These are phyloP conservation scores for Suillus ampliporus DNA, from an alignment of 768 basidiomycete genomes.

Conservation along the genomic window DNA sequence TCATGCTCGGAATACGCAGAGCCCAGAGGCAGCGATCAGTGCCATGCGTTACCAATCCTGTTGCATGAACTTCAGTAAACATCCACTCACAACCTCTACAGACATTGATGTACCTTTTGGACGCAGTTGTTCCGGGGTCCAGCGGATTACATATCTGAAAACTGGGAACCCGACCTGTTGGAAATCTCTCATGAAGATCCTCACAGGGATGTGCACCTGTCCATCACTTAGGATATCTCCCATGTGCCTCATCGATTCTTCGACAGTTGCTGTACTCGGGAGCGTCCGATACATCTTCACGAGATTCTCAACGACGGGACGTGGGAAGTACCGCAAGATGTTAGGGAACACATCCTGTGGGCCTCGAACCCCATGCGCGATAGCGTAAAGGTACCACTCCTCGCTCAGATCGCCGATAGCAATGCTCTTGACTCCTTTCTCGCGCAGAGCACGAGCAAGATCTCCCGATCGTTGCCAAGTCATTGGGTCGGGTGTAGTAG, in stretches of 20 bases:
- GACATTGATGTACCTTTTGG: constrained; percentile 47
- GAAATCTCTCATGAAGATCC: constrained; percentile 67
- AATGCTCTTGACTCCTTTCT: constrained; percentile 64
- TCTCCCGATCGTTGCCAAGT: constrained; percentile 68
- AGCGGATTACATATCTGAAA: constrained; percentile 69
- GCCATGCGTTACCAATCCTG: constrained; percentile 75
- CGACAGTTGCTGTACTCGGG: constrained; percentile 43
- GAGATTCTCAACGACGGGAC: constrained; percentile 50
- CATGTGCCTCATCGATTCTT: constrained; percentile 52
- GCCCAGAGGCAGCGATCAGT: constrained; percentile 70
- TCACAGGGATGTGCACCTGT: constrained; percentile 72
- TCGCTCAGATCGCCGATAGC: constrained; percentile 73
- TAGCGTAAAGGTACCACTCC: constrained; percentile 81
- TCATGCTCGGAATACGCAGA: constrained; percentile 56
- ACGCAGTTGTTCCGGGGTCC: constrained; percentile 67
- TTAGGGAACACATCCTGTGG: constrained; percentile 60
- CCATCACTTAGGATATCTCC: constrained; percentile 65
- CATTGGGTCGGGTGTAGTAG: constrained; percentile 60
- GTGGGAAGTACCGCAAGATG: constrained; percentile 64
- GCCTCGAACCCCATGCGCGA: constrained; percentile 62
- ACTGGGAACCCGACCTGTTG: constrained; percentile 62
- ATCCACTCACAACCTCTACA: neutral
- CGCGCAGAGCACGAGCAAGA: constrained; percentile 57
- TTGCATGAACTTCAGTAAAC: constrained; percentile 1
- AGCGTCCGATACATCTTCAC: constrained; percentile 50